Base-by-base conservation (phyloP, 2,329 filamentous ascomycete genomes). In the Arthrocladium fulminans region DNA sequence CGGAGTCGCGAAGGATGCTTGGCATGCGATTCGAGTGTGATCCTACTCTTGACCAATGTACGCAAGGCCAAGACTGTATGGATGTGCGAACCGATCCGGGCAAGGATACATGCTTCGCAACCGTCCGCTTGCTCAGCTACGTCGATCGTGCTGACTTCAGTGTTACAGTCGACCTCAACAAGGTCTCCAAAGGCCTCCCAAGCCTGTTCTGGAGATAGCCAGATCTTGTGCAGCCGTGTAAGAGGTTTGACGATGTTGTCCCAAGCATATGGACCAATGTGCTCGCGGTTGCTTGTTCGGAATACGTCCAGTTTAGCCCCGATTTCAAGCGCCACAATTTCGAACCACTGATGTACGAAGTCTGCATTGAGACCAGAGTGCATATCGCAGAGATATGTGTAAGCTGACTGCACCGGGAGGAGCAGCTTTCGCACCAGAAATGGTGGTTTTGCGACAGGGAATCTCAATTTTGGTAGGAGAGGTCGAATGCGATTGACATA, bases 331-430 rank as follows among this genome's bases (percentile, higher is more conserved):
- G 29, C 20, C 15, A 45, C 29, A 20, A 22, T 25, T 19, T 45
- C 37, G 29, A 45, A 45, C 43, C 43, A 45, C 27, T 45, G 43
- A 30, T 35, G 32, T 9, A 45, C 43, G 25, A 45, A 45, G n/a
- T 45, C 43, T 8, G 43, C 43, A 23, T 45, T 45, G 6, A 45
- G 43, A n/a, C 20, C 43, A 19, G 10, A 19, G 22, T 45, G 43
- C 29, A 45, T 24, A 4, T 45, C 32, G 19, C 43, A 45, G 19
- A 45, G 43, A 23, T 35, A 25, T 12, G 29, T 45, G 32, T 45
- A 27, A 17, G 35, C 25, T n/a, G 29, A 35, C 25, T 45, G 43
- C 17, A 37, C 30, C 12, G 43, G 43, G 13, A 45, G 25, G 10
- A 45, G 29, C 19, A 45, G 30, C 17, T 45, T 44, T 19, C 27